These are phyloP conservation scores for Kwoniella botswanensis DNA, from an alignment of 768 basidiomycete species.

Conservation along the genomic window DNA sequence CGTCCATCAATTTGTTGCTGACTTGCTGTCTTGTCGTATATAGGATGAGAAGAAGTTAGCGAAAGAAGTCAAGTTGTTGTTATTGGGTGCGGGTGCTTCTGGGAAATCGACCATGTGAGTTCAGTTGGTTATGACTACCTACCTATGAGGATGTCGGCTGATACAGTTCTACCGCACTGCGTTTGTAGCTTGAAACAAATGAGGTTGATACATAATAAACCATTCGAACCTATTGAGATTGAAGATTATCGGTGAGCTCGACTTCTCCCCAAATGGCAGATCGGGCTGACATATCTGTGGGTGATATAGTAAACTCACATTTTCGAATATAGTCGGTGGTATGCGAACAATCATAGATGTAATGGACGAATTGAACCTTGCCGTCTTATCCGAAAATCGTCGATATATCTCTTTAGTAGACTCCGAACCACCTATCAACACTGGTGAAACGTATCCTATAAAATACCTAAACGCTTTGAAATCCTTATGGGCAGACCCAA, in stretches of 20 bases:
- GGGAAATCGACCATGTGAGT: conserved; percentile 81
- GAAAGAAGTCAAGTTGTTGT: conserved; percentile 69
- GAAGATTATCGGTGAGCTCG: conserved; percentile 67
- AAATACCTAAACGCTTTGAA: conserved; percentile 71
- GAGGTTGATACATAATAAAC: conserved; percentile 88
- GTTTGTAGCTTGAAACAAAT: conserved; percentile 72
- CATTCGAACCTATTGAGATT: conserved; percentile 79
- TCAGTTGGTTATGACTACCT: neutral
- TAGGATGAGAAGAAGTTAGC: conserved; percentile 77
- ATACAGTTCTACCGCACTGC: neutral
- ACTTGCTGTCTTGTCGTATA: neutral
- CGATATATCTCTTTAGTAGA: conserved; percentile 69
- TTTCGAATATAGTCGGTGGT: conserved; percentile 87
- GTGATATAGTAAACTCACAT: conserved; percentile 73
- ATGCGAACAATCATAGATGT: conserved; percentile 81
- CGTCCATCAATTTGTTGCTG: neutral
- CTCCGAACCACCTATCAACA: conserved; percentile 71
- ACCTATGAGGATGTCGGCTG: neutral
- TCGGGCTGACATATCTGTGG: too few relatives aligned
- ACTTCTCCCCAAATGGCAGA: neutral
- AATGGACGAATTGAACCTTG: conserved; percentile 85
- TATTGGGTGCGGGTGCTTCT: conserved; percentile 90
- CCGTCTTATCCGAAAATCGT: conserved; percentile 68
- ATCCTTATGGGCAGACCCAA: conserved; percentile 75
- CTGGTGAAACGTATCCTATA: conserved; percentile 78